Base-by-base conservation (phyloP, 176 grass and related monocot genomes). In the Bromus sterilis region DNA sequence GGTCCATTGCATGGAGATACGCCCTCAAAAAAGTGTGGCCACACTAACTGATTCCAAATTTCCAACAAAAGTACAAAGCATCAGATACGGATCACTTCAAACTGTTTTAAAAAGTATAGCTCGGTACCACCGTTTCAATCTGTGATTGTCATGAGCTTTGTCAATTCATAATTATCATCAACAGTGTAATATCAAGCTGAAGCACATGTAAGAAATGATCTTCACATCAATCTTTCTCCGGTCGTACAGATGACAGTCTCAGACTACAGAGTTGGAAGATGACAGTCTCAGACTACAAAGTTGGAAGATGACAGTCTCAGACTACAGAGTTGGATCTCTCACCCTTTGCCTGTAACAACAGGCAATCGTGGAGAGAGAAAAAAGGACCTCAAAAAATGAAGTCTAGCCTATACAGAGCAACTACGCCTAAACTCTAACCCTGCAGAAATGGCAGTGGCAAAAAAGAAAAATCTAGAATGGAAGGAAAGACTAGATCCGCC, bases 321-420 rank as follows among this genome's bases (percentile, higher is more conserved):
- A 67, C 31, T 58, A 33, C 30, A 20, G 63, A 81, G 56, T 25
- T 85, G 71, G 78, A 77, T 85, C 51, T 77, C 64, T 78, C 56
- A 66, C 37, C 64, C 55, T 81, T 71, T 56, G 36, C 66, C 29
- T 56, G 65, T 28, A 14, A 71, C 46, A 77, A 56, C 64, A 78
- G 43, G 64, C 78, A 81, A 73, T 35, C 20, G 24, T 18, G 26
- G 72, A 74, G 78, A 74, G 78, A 57, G 16, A 83, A 69, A 89
- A 64, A 86, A 66, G 29, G 49, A 16, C 26, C 71, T 69, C 83
- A 37, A 42, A 53, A 43, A 29, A 56, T 40, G 15, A 66, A 76
- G 60, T 56, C 66, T 72, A 48, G 6, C 58, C 82, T 90, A 74
- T 86, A 90, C 83, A 90, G 7, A 75, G 31, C 46, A 83, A 42